Percentiles rank a stretch among this genome's conserved stretches.
phyloP scores from a whole-genome alignment of 768 basidiomycete species.

The Thelephora aurantiotincta region DNA sequence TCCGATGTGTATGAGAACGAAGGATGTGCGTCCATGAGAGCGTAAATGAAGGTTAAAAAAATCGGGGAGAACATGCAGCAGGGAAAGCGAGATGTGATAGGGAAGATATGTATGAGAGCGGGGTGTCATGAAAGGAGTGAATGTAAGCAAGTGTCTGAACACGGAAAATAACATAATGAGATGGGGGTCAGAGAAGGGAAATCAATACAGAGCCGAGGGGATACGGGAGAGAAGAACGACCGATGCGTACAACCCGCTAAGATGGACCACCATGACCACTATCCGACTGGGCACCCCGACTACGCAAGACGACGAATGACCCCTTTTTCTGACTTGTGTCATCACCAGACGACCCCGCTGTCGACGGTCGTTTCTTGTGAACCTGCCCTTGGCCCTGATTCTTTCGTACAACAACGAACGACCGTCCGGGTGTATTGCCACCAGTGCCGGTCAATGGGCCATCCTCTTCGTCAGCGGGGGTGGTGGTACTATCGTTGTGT shows the following conservation, averaged over 20 bases:
- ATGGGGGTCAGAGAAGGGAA: too few relatives aligned
- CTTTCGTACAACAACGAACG: slow-evolving; percentile 21
- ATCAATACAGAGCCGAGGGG: too few relatives aligned
- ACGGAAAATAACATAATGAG: too few relatives aligned
- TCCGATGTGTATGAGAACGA: too few relatives aligned
- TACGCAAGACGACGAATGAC: slow-evolving; percentile 17
- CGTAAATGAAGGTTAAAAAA: too few relatives aligned
- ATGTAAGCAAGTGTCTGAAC: too few relatives aligned
- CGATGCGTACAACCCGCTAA: too few relatives aligned
- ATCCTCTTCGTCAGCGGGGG: slow-evolving; percentile 8
- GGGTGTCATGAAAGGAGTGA: too few relatives aligned
- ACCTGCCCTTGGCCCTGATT: slow-evolving; percentile 9
- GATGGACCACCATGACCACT: background rate
- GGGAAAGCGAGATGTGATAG: too few relatives aligned
- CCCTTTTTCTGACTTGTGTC: slow-evolving; percentile 7
- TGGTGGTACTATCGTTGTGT: slow-evolving; percentile 40
- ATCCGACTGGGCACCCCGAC: slow-evolving; percentile 12
- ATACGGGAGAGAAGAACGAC: too few relatives aligned
- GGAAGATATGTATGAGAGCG: too few relatives aligned
- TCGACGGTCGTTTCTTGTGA: slow-evolving; percentile 1
- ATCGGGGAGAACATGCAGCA: too few relatives aligned
- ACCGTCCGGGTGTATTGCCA: slow-evolving; percentile 13
- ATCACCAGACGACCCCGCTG: slow-evolving; percentile 1
- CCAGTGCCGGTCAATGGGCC: slow-evolving; percentile 2
- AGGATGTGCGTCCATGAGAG: background rate